Base-by-base conservation (phyloP, 225 moss, liverwort and hornwort genomes). In the Physcomitrium patens region DNA sequence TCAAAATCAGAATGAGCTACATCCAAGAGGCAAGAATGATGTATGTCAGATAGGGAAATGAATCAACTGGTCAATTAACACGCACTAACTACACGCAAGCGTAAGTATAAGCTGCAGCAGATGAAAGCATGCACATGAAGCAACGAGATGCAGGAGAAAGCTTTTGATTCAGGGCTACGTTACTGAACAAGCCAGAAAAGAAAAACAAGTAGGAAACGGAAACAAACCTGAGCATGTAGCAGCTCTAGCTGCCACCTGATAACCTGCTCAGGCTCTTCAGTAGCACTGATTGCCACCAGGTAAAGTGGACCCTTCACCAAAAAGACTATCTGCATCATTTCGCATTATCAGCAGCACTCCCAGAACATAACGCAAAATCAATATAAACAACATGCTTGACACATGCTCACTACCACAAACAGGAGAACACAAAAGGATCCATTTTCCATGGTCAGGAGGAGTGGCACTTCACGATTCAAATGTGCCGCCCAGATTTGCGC, bases 281-380 rank as follows among this genome's bases (percentile, higher is more conserved):
- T 93, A 42, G 95, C 90, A 86, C 89, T 90, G 60, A 99, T 99
- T 85, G 94, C 90, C 43, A 99, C 99, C 84, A 99, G 56, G 74
- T 99, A 99, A 16, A 99, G 73, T 62, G 99, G 99, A 70, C 99
- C 99, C 70, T 89, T 87, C 14, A 95, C 95, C 76, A 90, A 80
- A 78, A 99, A 99, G 49, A 99, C 85, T 74, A 99, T 93, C 93
- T 97, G 91, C 77, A 82, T 58, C 58, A 70, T 65, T 65, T 67
- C 51, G 47, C 48, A 74, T 31, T 19, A 54, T 69, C 18, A 70
- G 73, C 52, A 87, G 72, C 64, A 63, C 12, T 78, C 19, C 50
- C 49, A 60, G 48, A 60, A 49, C 50, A 60, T 68, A 68, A 37
- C 37, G 42, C 51, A 51, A 48, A n/a, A 18, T 54, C 24, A 23